These are phyloP conservation scores for Schizothecium vesticola DNA, from an alignment of 495 filamentous ascomycete species.

Conservation along the genomic window DNA sequence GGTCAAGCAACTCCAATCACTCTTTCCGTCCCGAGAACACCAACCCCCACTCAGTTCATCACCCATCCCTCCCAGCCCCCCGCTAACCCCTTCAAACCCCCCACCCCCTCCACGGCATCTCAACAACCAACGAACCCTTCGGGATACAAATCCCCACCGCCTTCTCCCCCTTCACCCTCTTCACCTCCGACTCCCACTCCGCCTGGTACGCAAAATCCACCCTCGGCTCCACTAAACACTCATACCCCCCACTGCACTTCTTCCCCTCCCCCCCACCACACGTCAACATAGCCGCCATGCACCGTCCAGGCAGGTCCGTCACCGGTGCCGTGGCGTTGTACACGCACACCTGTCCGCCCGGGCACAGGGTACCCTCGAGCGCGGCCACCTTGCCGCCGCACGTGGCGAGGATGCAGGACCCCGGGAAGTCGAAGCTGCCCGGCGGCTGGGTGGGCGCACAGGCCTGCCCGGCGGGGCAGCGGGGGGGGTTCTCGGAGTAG, in stretches of 20 bases:
- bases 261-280: background rate
- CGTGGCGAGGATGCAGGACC: background rate
- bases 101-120: conserved; percentile 3
- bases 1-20: too few species aligned
- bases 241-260: background rate
- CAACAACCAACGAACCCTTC: background rate
- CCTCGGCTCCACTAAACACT: background rate
- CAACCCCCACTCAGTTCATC: too few species aligned
- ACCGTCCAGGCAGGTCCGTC: conserved; percentile 3
- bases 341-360: conserved; percentile 1
- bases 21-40: too few species aligned
- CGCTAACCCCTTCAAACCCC: background rate
- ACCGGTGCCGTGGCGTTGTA: conserved; percentile 6
- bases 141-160: conserved; percentile 1
- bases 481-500: background rate
- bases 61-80: too few species aligned
- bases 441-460: conserved; percentile 4
- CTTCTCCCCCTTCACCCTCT: background rate
- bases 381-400: conserved; percentile 2
- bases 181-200: background rate
- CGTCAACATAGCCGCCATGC: background rate
- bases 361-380: background rate
- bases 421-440: background rate
- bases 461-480: background rate
- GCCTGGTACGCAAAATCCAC: background rate